These are phyloP conservation scores for Apiotrichum mycotoxinovorans DNA, from an alignment of 1,284 basidiomycete genomes.

Conservation along the genomic window DNA sequence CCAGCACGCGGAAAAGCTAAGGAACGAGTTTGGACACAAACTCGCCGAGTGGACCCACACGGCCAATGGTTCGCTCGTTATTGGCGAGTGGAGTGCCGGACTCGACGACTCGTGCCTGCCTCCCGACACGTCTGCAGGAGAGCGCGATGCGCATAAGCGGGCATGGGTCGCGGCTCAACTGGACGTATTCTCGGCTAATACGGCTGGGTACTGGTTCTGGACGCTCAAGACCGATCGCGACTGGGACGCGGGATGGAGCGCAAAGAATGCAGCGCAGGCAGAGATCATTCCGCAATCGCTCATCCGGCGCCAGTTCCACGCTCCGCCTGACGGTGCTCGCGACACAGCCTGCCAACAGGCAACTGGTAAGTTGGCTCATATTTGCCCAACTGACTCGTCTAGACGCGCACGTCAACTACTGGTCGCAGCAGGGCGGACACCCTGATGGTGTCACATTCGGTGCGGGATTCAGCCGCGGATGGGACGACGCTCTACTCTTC, in stretches of 20 bases:
- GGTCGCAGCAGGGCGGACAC: constrained; percentile 55
- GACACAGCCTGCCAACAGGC: constrained; percentile 51
- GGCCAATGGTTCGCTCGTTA: constrained; percentile 60
- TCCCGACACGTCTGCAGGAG: constrained; percentile 52
- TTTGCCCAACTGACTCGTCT: no score
- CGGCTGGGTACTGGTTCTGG: constrained; percentile 83
- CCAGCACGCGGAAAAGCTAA: constrained; percentile 56
- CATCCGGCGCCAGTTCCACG: constrained; percentile 37
- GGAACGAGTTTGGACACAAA: constrained; percentile 20
- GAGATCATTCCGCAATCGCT: constrained; percentile 61
- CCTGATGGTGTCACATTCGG: constrained; percentile 66
- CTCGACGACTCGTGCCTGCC: constrained; percentile 61
- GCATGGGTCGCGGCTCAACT: constrained; percentile 66
- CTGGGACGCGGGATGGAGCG: constrained; percentile 74
- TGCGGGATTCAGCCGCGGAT: constrained; percentile 64
- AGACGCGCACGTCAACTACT: constrained; percentile 61
- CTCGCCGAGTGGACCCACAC: constrained; percentile 19
- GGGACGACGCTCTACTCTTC: constrained; percentile 67
- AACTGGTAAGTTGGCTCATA: constrained; percentile 52
- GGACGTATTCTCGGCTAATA: constrained; percentile 61
- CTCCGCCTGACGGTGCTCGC: constrained; percentile 44
- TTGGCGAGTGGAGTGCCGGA: constrained; percentile 82
- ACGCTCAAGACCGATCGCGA: constrained; percentile 71
- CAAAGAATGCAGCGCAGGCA: constrained; percentile 63
- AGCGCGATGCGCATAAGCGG: constrained; percentile 54